Conservation (phyloP, 2,329 filamentous ascomycete species). For the Cladorrhinum sp. region DNA sequence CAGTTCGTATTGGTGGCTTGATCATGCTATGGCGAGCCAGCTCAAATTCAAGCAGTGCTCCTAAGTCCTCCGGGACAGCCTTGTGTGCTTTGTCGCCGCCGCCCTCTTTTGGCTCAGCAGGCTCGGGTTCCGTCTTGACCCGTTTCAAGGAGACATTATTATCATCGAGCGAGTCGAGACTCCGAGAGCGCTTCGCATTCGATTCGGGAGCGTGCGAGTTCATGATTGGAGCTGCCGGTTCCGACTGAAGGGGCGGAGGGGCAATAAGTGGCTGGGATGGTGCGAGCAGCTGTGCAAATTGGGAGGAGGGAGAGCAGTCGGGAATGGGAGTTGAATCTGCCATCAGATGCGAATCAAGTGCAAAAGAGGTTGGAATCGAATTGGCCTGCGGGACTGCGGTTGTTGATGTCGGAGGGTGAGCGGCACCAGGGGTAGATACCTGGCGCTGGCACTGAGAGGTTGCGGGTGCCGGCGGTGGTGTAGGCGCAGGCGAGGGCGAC, state of each 20-base stretch:
- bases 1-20: slow-evolving; percentile 7
- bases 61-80: slow-evolving; percentile 27
- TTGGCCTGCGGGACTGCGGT: neutral
- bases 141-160: slow-evolving; percentile 23
- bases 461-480: slow-evolving; percentile 6
- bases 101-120: slow-evolving; percentile 7
- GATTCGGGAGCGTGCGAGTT: neutral
- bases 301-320: neutral
- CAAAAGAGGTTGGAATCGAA: neutral
- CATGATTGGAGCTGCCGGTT: neutral
- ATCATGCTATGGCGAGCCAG: slow-evolving; percentile 28
- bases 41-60: slow-evolving; percentile 31
- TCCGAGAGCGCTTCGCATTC: slow-evolving; percentile 27
- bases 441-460: neutral
- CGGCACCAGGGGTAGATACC: neutral
- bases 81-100: slow-evolving; percentile 8
- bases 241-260: neutral
- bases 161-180: slow-evolving; percentile 17
- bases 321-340: neutral
- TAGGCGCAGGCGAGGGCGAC: neutral
- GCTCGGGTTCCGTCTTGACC: slow-evolving; percentile 21
- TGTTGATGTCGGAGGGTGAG: neutral
- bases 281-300: neutral
- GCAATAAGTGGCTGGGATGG: neutral
- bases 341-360: neutral